A percentile compares a stretch with the other conserved stretches of the same genome.
Conservation (phyloP, 129 eudicot species). For the Erigeron canadensis region DNA sequence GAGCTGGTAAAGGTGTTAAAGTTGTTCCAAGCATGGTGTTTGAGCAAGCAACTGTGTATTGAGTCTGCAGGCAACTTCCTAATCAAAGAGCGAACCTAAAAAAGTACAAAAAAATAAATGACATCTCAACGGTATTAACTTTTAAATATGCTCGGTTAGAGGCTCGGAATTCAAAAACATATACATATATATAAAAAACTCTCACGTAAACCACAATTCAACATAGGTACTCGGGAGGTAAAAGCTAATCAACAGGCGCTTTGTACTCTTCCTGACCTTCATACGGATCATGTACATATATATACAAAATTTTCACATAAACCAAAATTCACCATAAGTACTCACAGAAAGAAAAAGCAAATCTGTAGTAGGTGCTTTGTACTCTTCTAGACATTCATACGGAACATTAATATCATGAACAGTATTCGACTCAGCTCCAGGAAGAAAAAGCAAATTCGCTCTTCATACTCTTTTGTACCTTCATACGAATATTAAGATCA, state of each 20-base stretch:
- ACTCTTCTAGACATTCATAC: slow-evolving; percentile 90
- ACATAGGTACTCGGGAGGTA: slow-evolving; percentile 32
- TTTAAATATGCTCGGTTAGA: neutral
- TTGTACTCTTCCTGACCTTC: slow-evolving; percentile 94
- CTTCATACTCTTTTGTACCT: no score
- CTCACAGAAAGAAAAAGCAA: slow-evolving; percentile 87
- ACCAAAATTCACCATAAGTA: neutral
- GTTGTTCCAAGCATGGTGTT: slow-evolving; percentile 82
- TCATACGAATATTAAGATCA: no score
- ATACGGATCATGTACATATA: slow-evolving; percentile 62
- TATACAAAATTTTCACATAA: neutral
- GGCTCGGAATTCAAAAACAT: neutral
- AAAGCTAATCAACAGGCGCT: slow-evolving; percentile 86
- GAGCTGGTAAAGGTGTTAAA: slow-evolving; percentile 70
- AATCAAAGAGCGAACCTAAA: neutral
- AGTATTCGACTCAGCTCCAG: slow-evolving; percentile 60
- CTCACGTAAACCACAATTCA: neutral
- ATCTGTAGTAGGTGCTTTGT: slow-evolving; percentile 91
- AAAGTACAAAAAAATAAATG: slow-evolving; percentile 4
- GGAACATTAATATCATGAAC: slow-evolving; percentile 96
- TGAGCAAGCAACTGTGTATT: slow-evolving; percentile 77
- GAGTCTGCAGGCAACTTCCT: slow-evolving; percentile 45
- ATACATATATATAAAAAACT: neutral
- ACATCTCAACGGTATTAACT: neutral
- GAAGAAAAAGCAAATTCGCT: no score